Base-by-base conservation (phyloP, 1,139 yeast genomes). In the Saccharomyces pastorianus region DNA sequence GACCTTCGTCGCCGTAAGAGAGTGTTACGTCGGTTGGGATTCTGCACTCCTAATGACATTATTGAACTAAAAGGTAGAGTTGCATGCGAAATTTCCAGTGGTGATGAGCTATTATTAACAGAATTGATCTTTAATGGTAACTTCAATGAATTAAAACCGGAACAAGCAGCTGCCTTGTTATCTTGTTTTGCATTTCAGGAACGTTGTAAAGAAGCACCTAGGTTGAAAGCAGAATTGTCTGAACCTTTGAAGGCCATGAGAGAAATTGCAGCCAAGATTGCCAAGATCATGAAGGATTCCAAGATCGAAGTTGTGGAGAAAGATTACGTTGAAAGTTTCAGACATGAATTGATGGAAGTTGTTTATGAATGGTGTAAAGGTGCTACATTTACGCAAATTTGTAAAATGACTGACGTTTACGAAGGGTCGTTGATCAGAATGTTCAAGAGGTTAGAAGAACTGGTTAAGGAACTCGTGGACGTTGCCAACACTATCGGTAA, bases 101-200 rank as follows among this genome's bases (percentile, higher is more conserved):
- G 99, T 56, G 96, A 90, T 70, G 97, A 90, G 71, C 75, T 93
- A 55, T 71, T 93, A 59, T 74, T 93, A 51, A 91, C 98, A 0
- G 99, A 95, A 69, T 76, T 93, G 63, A 87, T 95, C 44, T 93
- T 93, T 77, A 89, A 90, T 67, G 99, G 99, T 78, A 87, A 87
- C 42, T 93, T 93, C 73, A 90, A 85, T 64, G 96, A 89, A 51
- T 75, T 95, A 59, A 77, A 83, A 2, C 85, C 96, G 2, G 96
- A 88, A 64, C 97, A 90, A 69, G 84, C 95, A 70, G 97, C 97
- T 6, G 90, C 97, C 0, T 73, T 95, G 52, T 73, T 95, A 53
- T 89, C 97, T 42, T 89, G 97, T 71, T 93, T 93, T 73, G 98
- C 95, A 2, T 95, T 93, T 79, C 97, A 93, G 70, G 99, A 93